Evolutionary conservation across 345 rosid genomes (phyloP).

Genomic region (Pelargonium nanum): DNA sequence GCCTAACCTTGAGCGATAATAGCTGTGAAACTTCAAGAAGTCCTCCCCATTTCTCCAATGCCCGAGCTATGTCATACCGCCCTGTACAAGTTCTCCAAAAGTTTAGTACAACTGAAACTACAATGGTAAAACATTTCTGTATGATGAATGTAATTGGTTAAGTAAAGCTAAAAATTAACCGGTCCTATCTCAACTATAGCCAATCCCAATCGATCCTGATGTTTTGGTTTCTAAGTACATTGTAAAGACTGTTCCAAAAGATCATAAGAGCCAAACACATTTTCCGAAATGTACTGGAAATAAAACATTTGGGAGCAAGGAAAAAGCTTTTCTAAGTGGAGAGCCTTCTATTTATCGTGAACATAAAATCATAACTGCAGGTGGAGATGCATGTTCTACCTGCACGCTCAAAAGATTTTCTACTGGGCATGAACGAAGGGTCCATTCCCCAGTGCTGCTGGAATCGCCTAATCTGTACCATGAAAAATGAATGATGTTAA

Average conservation of each 20-base stretch:
- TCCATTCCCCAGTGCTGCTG: conserved; percentile 97
- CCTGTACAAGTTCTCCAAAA: conserved; percentile 29
- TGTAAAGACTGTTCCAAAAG: too few species aligned
- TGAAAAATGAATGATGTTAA: background rate
- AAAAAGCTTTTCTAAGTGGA: background rate
- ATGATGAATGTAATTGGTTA: background rate
- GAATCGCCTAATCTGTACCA: conserved; percentile 52
- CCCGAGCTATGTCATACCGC: conserved; percentile 88
- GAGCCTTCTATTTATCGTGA: background rate
- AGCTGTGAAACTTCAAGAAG: conserved; percentile 79
- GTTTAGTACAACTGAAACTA: background rate
- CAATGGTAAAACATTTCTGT: background rate
- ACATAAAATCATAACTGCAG: background rate
- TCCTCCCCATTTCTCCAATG: conserved; percentile 97
- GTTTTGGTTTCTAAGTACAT: too few species aligned
- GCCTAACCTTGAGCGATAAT: conserved; percentile 64
- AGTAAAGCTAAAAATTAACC: background rate
- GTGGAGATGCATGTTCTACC: conserved; percentile 26
- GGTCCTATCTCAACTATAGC: background rate
- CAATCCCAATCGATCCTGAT: too few species aligned
- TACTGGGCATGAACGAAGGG: conserved; percentile 85
- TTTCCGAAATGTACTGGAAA: background rate
- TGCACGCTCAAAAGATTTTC: conserved; percentile 93
- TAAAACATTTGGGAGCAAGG: background rate
- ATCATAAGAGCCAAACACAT: too few species aligned